Evolutionary conservation across 2,329 filamentous ascomycete genomes (phyloP), one percentile per base, ranked within the genome.

Genomic region (Microdochium nivale): DNA sequence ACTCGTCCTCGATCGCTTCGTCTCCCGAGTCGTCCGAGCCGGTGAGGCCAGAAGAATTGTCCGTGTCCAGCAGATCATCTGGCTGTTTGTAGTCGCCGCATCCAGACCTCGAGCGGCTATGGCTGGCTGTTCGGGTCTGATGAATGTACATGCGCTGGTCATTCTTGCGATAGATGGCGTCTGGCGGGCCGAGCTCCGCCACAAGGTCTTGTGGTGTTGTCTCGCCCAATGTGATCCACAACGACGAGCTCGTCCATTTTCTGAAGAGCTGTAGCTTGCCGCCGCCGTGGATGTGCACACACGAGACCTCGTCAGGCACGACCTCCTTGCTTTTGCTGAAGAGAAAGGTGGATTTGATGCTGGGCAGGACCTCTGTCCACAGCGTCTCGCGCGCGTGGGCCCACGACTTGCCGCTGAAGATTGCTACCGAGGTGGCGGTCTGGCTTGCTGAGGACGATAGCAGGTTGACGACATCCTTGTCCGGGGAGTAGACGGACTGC

Each of bases 351-450:
- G 84, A 83, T 57, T 92, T 86, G 55, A 91, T 80, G 59, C 88
- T 87, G 1, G 86, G 81, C 7, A 92, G 80, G 10, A 78, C 72
- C 57, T 86, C 84, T 1, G 84, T 88, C 76, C 90, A 97, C 1
- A 99, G 72, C 11, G 77, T 82, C 25, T 81, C 77, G 54, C 92
- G 81, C 13, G 87, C 87, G 59, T 95, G 87, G 1, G 89, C 81
- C 94, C 94, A 99, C 2, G 91, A 96, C 49, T 87, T 80, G 24
- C 94, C 94, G 60, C 82, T 86, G 65, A 96, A 99, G 3, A 99
- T 80, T 3, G 91, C 90, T 86, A 97, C 94, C 1, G 88, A 89
- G 0, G 79, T 85, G 2, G 92, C 91, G 7, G 87, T 80, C 48
- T 86, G 81, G 51, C 86, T 88, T 19, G 85, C 83, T 0, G 87